Conservation (phyloP, 192 early-diverging fungal genomes). For the Backusella psychrophila region DNA sequence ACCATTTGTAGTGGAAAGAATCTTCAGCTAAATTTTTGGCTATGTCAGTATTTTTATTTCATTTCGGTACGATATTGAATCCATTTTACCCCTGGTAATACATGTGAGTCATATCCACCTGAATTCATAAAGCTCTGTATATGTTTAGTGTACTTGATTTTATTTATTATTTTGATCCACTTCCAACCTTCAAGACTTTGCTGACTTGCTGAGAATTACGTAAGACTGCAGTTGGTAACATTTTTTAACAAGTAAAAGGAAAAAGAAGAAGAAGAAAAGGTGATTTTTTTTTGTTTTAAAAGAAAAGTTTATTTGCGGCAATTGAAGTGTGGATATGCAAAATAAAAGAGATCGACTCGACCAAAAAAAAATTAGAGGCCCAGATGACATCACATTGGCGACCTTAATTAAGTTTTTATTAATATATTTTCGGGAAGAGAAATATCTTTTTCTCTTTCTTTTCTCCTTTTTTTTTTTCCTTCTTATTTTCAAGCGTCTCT, state of each 20-base stretch:
- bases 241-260: neutral
- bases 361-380: neutral
- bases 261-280: neutral
- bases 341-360: neutral
- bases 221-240: slow-evolving; percentile 6
- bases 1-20: slow-evolving; percentile 39
- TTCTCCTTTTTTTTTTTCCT: neutral
- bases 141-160: too few relatives aligned
- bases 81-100: slow-evolving; percentile 14
- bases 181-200: neutral
- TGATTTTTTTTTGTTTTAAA: too few relatives aligned
- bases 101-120: slow-evolving; percentile 22
- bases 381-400: neutral
- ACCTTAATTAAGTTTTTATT: neutral
- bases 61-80: neutral
- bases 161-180: neutral
- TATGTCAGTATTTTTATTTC: neutral
- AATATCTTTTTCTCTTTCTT: neutral
- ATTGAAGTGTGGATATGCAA: neutral
- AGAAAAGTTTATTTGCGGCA: neutral
- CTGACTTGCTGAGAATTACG: neutral
- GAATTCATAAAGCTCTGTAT: slow-evolving; percentile 7
- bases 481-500: neutral
- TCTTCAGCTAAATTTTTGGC: slow-evolving; percentile 28
- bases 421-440: neutral